These are phyloP conservation scores for Mucor indicus DNA, from an alignment of 371 early-diverging fungal genomes.

Conservation along the genomic window DNA sequence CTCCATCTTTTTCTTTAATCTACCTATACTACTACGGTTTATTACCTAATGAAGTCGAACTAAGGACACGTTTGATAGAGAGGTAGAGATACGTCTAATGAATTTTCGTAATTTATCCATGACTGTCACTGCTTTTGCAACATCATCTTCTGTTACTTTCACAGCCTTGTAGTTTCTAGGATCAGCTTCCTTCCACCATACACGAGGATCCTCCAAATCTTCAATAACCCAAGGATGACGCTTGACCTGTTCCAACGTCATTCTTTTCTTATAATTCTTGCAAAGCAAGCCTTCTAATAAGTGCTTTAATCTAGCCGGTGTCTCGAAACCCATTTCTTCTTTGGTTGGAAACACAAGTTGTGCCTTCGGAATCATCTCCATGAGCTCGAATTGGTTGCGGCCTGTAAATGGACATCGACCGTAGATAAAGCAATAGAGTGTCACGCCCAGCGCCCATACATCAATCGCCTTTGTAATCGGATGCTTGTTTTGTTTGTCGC, in stretches of 20 bases:
- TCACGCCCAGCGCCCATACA: slow-evolving; percentile 98
- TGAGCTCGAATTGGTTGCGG: slow-evolving; percentile 88
- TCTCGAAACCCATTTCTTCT: slow-evolving; percentile 21
- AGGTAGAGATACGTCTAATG: slow-evolving; percentile 59
- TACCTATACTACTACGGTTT: not conserved
- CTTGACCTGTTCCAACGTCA: slow-evolving; percentile 81
- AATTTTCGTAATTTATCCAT: slow-evolving; percentile 39
- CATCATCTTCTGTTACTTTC: slow-evolving; percentile 30
- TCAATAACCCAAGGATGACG: slow-evolving; percentile 82
- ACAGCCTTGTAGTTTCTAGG: slow-evolving; percentile 27
- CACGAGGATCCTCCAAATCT: slow-evolving; percentile 57
- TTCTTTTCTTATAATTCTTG: slow-evolving; percentile 77
- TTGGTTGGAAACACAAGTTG: slow-evolving; percentile 28
- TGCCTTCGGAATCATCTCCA: slow-evolving; percentile 77
- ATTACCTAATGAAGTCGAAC: too few species aligned
- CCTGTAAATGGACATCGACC: slow-evolving; percentile 96
- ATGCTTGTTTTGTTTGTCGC: slow-evolving; percentile 2
- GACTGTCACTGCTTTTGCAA: slow-evolving; percentile 22
- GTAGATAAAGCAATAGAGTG: slow-evolving; percentile 93
- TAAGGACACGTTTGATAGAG: slow-evolving; percentile 21
- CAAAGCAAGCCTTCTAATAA: slow-evolving; percentile 68
- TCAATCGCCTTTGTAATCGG: slow-evolving; percentile 87
- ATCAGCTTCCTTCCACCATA: slow-evolving; percentile 28
- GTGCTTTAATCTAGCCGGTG: slow-evolving; percentile 43
- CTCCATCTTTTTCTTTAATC: too few species aligned